Conservation (phyloP, 2,329 filamentous ascomycete genomes). For the Alternaria sp. region DNA sequence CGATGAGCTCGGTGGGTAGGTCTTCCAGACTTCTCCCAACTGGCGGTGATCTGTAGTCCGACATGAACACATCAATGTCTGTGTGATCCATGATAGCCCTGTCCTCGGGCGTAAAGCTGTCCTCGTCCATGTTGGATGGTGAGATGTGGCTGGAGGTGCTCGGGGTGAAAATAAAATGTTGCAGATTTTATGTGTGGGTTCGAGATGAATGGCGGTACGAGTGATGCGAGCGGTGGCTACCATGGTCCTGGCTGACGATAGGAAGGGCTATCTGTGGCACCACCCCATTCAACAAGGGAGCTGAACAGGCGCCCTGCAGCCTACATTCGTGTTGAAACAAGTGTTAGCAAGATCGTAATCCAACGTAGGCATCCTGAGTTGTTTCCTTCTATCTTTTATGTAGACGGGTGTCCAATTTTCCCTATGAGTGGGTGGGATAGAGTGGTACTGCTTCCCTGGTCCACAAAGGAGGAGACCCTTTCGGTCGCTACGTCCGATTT, state of each 20-base stretch:
- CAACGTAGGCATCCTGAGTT: background rate
- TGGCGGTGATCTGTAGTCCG: background rate
- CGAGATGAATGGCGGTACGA: background rate
- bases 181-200: background rate
- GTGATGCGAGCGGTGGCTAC: background rate
- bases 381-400: background rate
- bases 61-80: background rate
- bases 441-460: background rate
- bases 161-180: background rate
- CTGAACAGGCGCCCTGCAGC: background rate
- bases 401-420: background rate
- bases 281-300: background rate
- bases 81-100: background rate
- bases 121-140: background rate
- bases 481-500: background rate
- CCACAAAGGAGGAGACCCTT: background rate
- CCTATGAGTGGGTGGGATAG: background rate
- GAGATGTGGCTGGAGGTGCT: background rate
- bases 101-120: background rate
- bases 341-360: background rate
- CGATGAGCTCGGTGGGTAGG: slow-evolving; percentile 7
- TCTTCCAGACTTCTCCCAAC: background rate
- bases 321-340: background rate
- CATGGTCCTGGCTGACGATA: slow-evolving; percentile 8
- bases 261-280: background rate